Evolutionary conservation across 1,284 basidiomycete genomes (phyloP).

Genomic region (Sanghuangporus weigelae): DNA sequence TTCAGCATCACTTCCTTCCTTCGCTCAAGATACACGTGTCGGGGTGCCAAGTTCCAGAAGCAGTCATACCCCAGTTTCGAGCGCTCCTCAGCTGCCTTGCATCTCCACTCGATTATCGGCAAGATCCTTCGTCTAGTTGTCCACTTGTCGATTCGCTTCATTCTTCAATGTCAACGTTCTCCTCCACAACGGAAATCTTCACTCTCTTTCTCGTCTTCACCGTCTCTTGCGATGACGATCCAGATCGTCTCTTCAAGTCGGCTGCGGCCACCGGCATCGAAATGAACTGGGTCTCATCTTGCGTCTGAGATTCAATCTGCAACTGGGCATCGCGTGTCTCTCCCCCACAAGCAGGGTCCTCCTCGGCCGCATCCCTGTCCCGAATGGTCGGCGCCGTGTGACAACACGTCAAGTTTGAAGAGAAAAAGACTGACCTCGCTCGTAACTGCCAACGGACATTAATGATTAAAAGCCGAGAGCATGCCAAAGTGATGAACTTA

Average conservation of each 20-base stretch:
- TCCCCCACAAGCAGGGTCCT: conserved; percentile 7
- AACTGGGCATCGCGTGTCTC: background rate
- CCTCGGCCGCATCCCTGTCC: conserved; percentile 11
- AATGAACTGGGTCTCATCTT: conserved; percentile 16
- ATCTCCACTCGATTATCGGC: background rate
- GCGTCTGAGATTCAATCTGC: conserved; percentile 19
- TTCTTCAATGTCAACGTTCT: conserved; percentile 34
- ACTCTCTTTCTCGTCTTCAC: conserved; percentile 29
- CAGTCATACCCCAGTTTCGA: conserved; percentile 4
- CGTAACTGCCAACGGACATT: conserved; percentile 1
- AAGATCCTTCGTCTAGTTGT: background rate
- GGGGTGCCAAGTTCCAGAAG: background rate
- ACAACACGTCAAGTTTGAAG: background rate
- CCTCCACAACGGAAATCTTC: conserved; percentile 36
- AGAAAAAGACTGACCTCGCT: conserved; percentile 7
- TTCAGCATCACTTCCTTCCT: background rate
- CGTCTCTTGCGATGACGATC: conserved; percentile 18
- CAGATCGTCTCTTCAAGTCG: conserved; percentile 28
- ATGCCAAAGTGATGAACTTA: background rate
- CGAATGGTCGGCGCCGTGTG: conserved; percentile 9
- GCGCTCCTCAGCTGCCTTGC: background rate
- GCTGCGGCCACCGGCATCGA: background rate
- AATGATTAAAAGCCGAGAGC: background rate
- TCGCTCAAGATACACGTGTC: conserved; percentile 4
- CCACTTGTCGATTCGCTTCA: conserved; percentile 17